phyloP scores from a whole-genome alignment of 192 early-diverging fungal genomes.

The Entomortierella chlamydospora region DNA sequence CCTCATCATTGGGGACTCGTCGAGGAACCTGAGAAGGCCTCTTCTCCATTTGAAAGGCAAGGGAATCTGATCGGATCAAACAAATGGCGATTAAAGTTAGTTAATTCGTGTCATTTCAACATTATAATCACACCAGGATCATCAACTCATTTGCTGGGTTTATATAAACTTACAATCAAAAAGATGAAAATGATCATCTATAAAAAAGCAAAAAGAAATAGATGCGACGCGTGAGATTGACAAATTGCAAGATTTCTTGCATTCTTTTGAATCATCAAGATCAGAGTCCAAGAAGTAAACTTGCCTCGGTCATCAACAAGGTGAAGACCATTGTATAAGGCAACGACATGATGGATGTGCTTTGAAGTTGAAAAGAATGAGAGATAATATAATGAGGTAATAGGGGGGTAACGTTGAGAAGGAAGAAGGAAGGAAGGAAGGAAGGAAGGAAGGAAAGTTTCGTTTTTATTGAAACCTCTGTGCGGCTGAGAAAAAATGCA shows the following conservation, averaged over 20 bases:
- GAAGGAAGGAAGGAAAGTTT: not conserved
- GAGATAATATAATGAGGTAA: not conserved
- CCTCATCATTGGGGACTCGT: constrained; percentile 58
- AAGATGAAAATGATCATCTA: constrained; percentile 56
- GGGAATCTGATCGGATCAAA: constrained; percentile 53
- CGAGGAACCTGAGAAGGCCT: constrained; percentile 57
- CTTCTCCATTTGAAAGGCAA: constrained; percentile 61
- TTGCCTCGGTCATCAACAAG: constrained; percentile 59
- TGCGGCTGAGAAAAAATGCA: too few species aligned
- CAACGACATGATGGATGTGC: constrained; percentile 43
- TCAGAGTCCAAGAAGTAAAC: constrained; percentile 6
- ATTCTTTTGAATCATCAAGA: not conserved
- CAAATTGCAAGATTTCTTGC: not conserved
- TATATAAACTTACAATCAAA: constrained; percentile 41
- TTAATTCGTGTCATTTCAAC: not conserved
- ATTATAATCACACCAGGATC: too few species aligned
- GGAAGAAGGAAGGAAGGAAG: not conserved
- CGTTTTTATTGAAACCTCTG: too few species aligned
- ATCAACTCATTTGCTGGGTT: not conserved
- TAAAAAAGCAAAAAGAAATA: not conserved
- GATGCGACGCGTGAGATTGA: not conserved
- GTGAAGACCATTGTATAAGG: constrained; percentile 61
- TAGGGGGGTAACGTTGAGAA: too few species aligned
- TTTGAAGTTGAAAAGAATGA: not conserved
- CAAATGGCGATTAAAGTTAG: not conserved